Base-by-base conservation (phyloP, 2,329 filamentous ascomycete species). In the Neocatenulostroma microsporum region DNA sequence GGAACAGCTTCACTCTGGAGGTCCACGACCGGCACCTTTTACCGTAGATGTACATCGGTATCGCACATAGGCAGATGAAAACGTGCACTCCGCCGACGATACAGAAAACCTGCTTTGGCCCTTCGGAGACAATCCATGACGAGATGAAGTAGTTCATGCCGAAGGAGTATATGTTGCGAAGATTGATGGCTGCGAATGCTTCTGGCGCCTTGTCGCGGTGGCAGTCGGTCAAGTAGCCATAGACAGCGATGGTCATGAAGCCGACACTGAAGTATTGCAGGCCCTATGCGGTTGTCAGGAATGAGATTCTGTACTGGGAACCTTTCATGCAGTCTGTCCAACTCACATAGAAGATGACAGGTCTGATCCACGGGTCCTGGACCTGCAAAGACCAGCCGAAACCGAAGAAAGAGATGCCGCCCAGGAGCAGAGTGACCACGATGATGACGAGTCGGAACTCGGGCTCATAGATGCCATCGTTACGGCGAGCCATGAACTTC, bases 391-490 rank as follows among this genome's bases (percentile, higher is more conserved):
- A 36, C 33, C 32, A 36, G 26, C 38, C 38, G 29, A 40, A 40
- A 15, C 38, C 38, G 38, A 40, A 40, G 38, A 40, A 40, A n/a
- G 38, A 40, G n/a, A 40, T 36, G 26, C 38, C 38, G 18, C 38
- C 38, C 6, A 40, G 20, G 32, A 40, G 30, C 5, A 40, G 33
- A 15, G 26, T 31, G 24, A 40, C 26, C 27, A 36, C 13, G 24
- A 40, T 32, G 12, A 40, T 26, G 9, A 32, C 27, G 4, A 58
- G 50, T 5, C 57, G 45, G 19, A 53, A 47, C 35, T 60, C 55
- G 1, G 57, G 55, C 41, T 59, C 56, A 33, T 57, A 57, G 23
- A 60, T 48, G 10, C 56, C 57, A 43, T 28, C 19, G 30, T 38
- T 38, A 10, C 27, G 26, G 7, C 35, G 26, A 21, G 35, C 17